Base-by-base conservation (phyloP, 805 yeast species). In the Kluyveromyces dobzhanskii region DNA sequence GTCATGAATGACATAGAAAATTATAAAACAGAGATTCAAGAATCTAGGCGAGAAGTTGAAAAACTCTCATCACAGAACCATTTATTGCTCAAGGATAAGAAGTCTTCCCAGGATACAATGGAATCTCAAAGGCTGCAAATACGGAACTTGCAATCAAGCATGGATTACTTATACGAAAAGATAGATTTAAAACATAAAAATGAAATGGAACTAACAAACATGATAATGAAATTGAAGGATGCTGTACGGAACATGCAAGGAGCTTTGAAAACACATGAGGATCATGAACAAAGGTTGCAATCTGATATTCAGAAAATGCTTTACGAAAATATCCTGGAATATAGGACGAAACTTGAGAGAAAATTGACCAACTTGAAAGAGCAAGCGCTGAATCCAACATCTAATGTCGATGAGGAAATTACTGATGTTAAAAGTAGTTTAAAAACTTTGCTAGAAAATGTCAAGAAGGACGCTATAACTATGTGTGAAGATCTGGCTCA, bases 21-120 rank as follows among this genome's bases (percentile, higher is more conserved):
- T 43, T 62, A 65, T 35, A 71, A 69, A 32, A 70, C 70, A 1
- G 77, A 75, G 46, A 59, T 71, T 8, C 67, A 66, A 28, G 81
- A 76, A 48, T 54, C 61, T 14, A 57, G 63, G 38, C 53, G 76
- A 35, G 59, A 58, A 7, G 64, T 62, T n/a, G 70, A 67, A 17
- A 54, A 62, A 5, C 44, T 73, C 18, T 54, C 53, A 23, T 54
- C 59, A 25, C 71, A 71, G 44, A 59, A 67, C 39, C 50, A 54
- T 30, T 44, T 42, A 30, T 38, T 54, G n/a, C 44, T 45, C 4
- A 51, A 56, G 6, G 64, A 61, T 32, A 57, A 57, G 34, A 48
- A 47, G 36, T 46, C 53, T 24, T 44, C 53, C 3, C 46, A 50
- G 32, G 60, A 58, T 37, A 46, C 47, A 2, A 47, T 44, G 31